Percentiles rank a stretch among this genome's conserved stretches.
Conservation (phyloP, 2,329 filamentous ascomycete genomes). For the Claviceps pusilla region DNA sequence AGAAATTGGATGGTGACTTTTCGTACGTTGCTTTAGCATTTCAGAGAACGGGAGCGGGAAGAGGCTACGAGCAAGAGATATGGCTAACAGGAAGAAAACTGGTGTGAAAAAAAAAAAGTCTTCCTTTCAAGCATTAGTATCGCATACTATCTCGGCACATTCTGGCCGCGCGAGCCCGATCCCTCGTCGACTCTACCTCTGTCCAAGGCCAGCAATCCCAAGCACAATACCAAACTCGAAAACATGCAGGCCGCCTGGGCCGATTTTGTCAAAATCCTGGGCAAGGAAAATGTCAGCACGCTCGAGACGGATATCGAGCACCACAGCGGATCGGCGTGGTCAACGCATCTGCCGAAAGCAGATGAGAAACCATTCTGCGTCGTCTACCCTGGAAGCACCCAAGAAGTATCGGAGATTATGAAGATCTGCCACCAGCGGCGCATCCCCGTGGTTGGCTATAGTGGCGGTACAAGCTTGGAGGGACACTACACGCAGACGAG, state of each 20-base stretch:
- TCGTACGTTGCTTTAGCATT: slow-evolving; percentile 23
- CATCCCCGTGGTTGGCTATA: slow-evolving; percentile 78
- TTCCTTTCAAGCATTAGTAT: slow-evolving; percentile 35
- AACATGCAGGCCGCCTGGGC: slow-evolving; percentile 56
- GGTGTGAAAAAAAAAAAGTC: slow-evolving; percentile 24
- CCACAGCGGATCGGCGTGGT: slow-evolving; percentile 49
- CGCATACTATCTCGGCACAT: slow-evolving; percentile 45
- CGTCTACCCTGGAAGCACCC: slow-evolving; percentile 61
- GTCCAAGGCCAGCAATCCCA: slow-evolving; percentile 30
- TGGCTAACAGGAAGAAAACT: slow-evolving; percentile 3
- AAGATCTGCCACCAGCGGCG: slow-evolving; percentile 67
- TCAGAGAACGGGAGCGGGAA: background rate
- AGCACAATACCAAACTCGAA: slow-evolving; percentile 42
- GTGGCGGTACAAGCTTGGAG: slow-evolving; percentile 77
- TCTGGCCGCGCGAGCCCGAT: slow-evolving; percentile 34
- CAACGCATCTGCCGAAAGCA: slow-evolving; percentile 36
- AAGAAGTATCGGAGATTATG: slow-evolving; percentile 76
- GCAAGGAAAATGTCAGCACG: slow-evolving; percentile 50
- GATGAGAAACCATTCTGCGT: slow-evolving; percentile 49
- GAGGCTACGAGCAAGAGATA: background rate
- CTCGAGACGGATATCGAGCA: slow-evolving; percentile 35
- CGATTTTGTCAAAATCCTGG: slow-evolving; percentile 51
- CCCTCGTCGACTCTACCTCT: slow-evolving; percentile 46
- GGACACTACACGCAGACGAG: slow-evolving; percentile 75
- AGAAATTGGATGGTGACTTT: slow-evolving; percentile 40